These are phyloP conservation scores for Candida maris DNA, from an alignment of 805 yeast genomes.

Conservation along the genomic window DNA sequence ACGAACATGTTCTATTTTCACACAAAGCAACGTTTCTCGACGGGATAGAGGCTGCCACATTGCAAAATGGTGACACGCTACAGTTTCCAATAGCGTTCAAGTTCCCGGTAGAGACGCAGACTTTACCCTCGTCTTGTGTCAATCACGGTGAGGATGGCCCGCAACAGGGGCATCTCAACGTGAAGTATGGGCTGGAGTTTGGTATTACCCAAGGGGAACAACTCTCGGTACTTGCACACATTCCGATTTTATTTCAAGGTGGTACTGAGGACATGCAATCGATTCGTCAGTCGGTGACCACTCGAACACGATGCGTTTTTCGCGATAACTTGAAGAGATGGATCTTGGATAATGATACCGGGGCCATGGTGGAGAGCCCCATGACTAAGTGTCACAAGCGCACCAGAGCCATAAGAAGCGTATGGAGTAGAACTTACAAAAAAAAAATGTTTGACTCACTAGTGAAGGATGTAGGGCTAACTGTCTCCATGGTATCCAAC, in stretches of 20 bases:
- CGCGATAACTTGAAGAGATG: conserved; percentile 8
- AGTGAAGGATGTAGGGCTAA: conserved; percentile 11
- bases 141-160: conserved; percentile 11
- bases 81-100: conserved; percentile 10
- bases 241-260: conserved; percentile 13
- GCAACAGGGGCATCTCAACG: conserved; percentile 10
- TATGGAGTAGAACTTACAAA: conserved; percentile 9
- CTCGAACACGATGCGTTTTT: conserved; percentile 4
- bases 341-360: conserved; percentile 9
- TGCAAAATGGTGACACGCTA: conserved; percentile 2
- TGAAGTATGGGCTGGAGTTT: conserved; percentile 14
- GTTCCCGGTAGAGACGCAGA: conserved; percentile 14
- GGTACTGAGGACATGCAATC: conserved; percentile 10
- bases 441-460: conserved; percentile 4
- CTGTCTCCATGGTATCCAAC: conserved; percentile 5
- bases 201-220: conserved; percentile 3
- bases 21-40: conserved; percentile 4
- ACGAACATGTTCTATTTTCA: conserved; percentile 10
- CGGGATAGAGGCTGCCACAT: conserved; percentile 1
- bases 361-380: conserved; percentile 13
- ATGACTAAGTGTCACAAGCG: conserved; percentile 8
- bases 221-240: conserved; percentile 6
- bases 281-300: conserved; percentile 3
- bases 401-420: conserved; percentile 6
- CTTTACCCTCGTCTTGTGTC: conserved; percentile 16